Base-by-base conservation (phyloP, 2,329 filamentous ascomycete species). In the Ophiostoma quercus region DNA sequence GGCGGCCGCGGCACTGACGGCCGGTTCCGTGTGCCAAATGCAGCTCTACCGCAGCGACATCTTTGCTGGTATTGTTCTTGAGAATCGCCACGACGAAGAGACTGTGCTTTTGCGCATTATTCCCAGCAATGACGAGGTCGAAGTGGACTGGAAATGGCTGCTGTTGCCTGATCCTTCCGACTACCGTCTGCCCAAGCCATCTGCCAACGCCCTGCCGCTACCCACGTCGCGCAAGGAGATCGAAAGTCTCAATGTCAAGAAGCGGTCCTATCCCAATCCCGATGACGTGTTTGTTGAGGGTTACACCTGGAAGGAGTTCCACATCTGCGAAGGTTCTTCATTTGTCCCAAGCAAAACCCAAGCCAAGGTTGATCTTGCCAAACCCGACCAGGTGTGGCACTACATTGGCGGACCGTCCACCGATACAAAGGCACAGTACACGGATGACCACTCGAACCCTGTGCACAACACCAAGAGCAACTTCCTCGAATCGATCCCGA, bases 371-470 rank as follows among this genome's bases (percentile, higher is more conserved):
- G 88, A 96, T 76, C 79, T 97, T 9, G 80, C 80, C 72, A 91
- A 90, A 77, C 84, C 88, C 19, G 86, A 94, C 72, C 89, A 92
- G 77, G 79, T 97, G 22, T 98, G 94, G 92, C 87, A 92, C 80
- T 98, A 97, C 78, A 84, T 99, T 71, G 92, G 92, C 41, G 88
- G 88, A 77, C 87, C 85, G 25, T 98, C 94, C 29, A 97, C 94
- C 7, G 94, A 98, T 76, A 91, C 92, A 69, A 93, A 90, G 78
- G 90, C 93, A 34, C 92, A 96, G 77, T 99, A 95, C 79, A 96
- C 94, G 4, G 91, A 95, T 75, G 88, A 96, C 79, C 87, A 85
- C 62, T 73, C 76, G 9, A 83, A 79, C 14, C 83, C 79, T n/a
- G 81, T 81, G 65, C 84, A 92, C 78, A 92, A 92, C 71, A 80